Conservation (phyloP, 805 yeast species). For the Danielia oregonensis region DNA sequence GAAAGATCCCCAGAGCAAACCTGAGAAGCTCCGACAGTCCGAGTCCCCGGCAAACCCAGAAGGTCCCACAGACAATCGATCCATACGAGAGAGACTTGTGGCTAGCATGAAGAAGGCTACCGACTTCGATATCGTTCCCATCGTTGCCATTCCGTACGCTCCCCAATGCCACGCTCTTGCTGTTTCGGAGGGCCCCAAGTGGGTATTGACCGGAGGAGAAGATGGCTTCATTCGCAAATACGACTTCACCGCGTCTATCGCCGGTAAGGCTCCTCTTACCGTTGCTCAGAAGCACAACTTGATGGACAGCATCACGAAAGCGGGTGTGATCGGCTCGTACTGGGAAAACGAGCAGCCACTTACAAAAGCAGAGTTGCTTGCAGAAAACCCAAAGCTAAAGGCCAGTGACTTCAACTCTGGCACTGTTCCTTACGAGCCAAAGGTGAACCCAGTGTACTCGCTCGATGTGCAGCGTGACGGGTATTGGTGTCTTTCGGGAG, state of each 20-base stretch:
- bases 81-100: conserved; percentile 23
- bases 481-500: conserved; percentile 80
- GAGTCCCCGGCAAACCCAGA: not conserved
- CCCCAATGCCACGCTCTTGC: conserved; percentile 75
- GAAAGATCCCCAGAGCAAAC: not conserved
- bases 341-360: conserved; percentile 97
- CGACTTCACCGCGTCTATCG: conserved; percentile 80
- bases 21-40: not conserved
- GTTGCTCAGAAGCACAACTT: conserved; percentile 87
- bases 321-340: conserved; percentile 78
- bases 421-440: conserved; percentile 49
- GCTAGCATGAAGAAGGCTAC: conserved; percentile 49
- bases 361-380: conserved; percentile 38
- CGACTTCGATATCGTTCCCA: conserved; percentile 70
- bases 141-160: conserved; percentile 83
- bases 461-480: conserved; percentile 81
- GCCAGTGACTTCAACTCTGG: conserved; percentile 34
- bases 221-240: conserved; percentile 92
- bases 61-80: not conserved
- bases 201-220: conserved; percentile 91
- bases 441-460: conserved; percentile 81
- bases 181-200: conserved; percentile 74
- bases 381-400: conserved; percentile 36
- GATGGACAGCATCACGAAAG: conserved; percentile 79
- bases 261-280: conserved; percentile 82